Base-by-base conservation (phyloP, 108 stramenopile genomes). In the Nitzschia sp. region DNA sequence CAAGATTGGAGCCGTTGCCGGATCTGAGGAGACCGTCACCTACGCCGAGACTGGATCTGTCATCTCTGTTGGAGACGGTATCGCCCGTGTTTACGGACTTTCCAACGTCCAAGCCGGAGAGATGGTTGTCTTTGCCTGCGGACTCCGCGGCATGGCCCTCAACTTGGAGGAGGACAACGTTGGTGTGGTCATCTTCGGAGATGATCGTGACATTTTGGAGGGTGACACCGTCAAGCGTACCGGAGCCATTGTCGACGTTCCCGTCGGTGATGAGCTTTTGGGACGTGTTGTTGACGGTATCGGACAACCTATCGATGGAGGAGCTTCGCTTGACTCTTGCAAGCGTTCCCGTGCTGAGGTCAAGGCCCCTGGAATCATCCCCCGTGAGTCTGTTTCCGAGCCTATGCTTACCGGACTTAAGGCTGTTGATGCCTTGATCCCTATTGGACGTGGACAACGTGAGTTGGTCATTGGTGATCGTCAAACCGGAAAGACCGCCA, bases 111-210 rank as follows among this genome's bases (percentile, higher is more conserved):
- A 99, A 80, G 98, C 98, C 67, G 98, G 98, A 79, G 98, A 99
- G 96, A 97, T 98, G 97, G 94, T 97, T 79, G 95, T 96, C 71
- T 98, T 98, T 62, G 80, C 94, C 85, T 87, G 86, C 76, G 97
- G 95, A 54, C 86, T 96, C 55, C 88, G 94, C 51, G 97, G 98
- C 67, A 99, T 98, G 98, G 98, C 98, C 50, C 94, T 99, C 73
- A 99, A 99, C 96, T 87, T 99, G 75, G 98, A 99, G 83, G 97
- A 99, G 77, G 94, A 94, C 92, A 98, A 98, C 74, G 98, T 99
- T 38, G 98, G 98, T 83, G 98, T 99, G 37, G 98, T 99, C 50
- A 99, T 99, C 77, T 99, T 99, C 80, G 98, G 97, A 63, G 96
- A 99, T 74, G 98, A 99, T 91, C 90, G 98, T 80, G 95, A 96